phyloP scores from a whole-genome alignment of 371 early-diverging fungal species.

The Mucor piriformis region DNA sequence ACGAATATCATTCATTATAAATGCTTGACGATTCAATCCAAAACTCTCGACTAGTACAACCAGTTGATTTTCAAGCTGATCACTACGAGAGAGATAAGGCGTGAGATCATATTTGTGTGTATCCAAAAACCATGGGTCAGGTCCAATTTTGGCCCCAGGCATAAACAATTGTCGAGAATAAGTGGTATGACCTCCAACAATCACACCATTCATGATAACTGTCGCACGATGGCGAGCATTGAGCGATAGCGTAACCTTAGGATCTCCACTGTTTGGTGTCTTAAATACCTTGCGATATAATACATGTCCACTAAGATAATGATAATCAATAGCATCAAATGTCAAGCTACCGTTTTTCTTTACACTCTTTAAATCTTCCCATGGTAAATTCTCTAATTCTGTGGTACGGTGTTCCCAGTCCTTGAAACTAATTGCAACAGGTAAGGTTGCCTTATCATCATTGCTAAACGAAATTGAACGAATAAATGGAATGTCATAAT shows the following conservation, averaged over 20 bases:
- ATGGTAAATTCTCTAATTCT: constrained; percentile 40
- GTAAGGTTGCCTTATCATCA: constrained; percentile 9
- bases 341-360: constrained; percentile 11
- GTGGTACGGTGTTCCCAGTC: constrained; percentile 40
- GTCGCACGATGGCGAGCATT: constrained; percentile 76
- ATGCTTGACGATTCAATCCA: constrained; percentile 76
- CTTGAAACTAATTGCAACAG: constrained; percentile 24
- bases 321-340: constrained; percentile 59
- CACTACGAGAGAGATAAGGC: constrained; percentile 26
- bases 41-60: constrained; percentile 77
- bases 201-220: constrained; percentile 66
- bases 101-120: constrained; percentile 50
- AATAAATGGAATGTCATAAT: constrained; percentile 32
- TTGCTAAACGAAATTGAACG: constrained; percentile 22
- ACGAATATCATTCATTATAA: constrained; percentile 77
- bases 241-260: constrained; percentile 49
- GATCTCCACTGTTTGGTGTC: constrained; percentile 22
- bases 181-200: constrained; percentile 80
- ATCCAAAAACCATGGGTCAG: constrained; percentile 67
- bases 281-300: constrained; percentile 56
- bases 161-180: constrained; percentile 65
- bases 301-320: constrained; percentile 69
- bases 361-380: constrained; percentile 43
- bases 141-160: constrained; percentile 76
- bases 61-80: constrained; percentile 55